Percentiles rank a stretch among this genome's conserved stretches.
These are phyloP conservation scores for Colletotrichum sp. DNA, from an alignment of 2,329 filamentous ascomycete genomes.

Conservation along the genomic window DNA sequence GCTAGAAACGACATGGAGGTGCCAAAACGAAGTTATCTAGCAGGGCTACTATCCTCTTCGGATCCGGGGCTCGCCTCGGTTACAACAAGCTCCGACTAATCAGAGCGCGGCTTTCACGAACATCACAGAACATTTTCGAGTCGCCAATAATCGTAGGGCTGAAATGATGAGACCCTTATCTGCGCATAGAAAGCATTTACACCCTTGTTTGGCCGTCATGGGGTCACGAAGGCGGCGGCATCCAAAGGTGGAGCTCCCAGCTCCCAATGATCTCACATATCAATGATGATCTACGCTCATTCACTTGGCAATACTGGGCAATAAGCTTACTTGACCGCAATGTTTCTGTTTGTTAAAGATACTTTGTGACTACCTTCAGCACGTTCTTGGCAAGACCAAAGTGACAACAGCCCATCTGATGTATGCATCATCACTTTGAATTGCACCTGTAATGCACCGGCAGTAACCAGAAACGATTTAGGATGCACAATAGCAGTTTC, in stretches of 20 bases:
- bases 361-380: not conserved
- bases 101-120: not conserved
- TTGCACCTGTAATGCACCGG: not conserved
- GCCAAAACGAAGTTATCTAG: not conserved
- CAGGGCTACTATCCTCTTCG: not conserved
- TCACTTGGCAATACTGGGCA: not conserved
- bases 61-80: not conserved
- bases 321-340: not conserved
- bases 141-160: not conserved
- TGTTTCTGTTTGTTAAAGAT: not conserved
- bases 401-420: not conserved
- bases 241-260: not conserved
- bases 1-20: not conserved
- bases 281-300: not conserved
- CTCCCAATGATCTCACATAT: not conserved
- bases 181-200: not conserved
- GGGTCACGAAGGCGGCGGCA: not conserved
- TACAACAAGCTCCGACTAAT: not conserved
- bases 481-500: not conserved
- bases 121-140: not conserved
- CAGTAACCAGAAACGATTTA: not conserved
- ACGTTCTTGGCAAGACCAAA: not conserved
- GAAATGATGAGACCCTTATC: not conserved
- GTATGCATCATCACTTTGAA: not conserved
- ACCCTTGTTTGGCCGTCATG: not conserved